Base-by-base conservation (phyloP, 495 filamentous ascomycete species). In the Neurospora tetraspora region DNA sequence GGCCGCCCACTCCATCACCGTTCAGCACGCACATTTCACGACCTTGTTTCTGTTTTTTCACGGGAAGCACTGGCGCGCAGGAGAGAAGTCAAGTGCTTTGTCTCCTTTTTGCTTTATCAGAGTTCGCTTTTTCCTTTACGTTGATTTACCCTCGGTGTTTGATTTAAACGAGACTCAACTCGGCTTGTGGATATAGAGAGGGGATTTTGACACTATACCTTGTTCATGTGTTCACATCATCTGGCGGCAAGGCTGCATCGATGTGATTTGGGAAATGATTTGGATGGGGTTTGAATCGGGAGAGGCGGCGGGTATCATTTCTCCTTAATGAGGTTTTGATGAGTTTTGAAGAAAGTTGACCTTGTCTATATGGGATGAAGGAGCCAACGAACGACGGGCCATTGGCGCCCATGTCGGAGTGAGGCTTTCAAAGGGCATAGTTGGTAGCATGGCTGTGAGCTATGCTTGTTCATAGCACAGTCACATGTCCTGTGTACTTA, bases 291-390 rank as follows among this genome's bases (percentile, higher is more conserved):
- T 61, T 39, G 70, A 38, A 38, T 68, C 6, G 53, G 53, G 53
- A 65, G 53, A 65, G 53, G 53, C 12, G 53, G 53, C 23, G 53
- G 53, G 27, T 65, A 65, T 65, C 27, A 31, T 34, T 59, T 65
- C 53, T 65, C 53, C 53, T 65, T 65, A 65, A 18, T 65, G 14
- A 65, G 53, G 53, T 65, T 65, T 65, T 65, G 14, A 65, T 65
- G 53, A 27, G 14, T 39, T 23, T 42, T 71, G 34, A 14, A 10
- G 70, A n/a, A 65, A 68, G 42, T 38, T 38, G 9, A 37, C 37
- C n/a, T 23, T 71, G 71, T 71, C 39, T 39, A 71, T 59, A 65
- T 59, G 53, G n/a, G 47, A 68, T 39, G 31, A 71, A 18, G 38
- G 38, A 31, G 45, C 23, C 71, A 71, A 20, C 34, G 36, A 37